These are phyloP conservation scores for Fusarium protoensiforme DNA, from an alignment of 2,329 filamentous ascomycete species.

Conservation along the genomic window DNA sequence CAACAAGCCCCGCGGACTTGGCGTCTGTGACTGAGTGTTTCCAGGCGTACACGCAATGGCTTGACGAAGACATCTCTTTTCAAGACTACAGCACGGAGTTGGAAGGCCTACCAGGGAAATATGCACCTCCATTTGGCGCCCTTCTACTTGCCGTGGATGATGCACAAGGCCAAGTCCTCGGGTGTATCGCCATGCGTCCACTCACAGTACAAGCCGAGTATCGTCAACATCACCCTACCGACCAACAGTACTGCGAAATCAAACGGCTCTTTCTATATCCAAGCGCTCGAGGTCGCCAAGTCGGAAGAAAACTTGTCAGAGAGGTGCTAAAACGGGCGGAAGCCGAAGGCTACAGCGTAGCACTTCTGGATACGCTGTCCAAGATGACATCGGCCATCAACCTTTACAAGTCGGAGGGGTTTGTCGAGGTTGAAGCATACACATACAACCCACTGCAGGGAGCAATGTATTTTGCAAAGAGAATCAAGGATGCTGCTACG, in stretches of 20 bases:
- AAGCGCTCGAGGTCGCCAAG: conserved; percentile 36
- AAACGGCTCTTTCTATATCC: conserved; percentile 45
- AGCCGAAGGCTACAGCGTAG: conserved; percentile 34
- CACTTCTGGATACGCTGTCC: conserved; percentile 40
- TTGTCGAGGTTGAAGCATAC: conserved; percentile 32
- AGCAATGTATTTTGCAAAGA: conserved; percentile 35
- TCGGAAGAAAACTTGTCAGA: conserved; percentile 33
- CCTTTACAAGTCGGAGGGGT: conserved; percentile 41
- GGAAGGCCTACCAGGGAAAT: conserved; percentile 40
- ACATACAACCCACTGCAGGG: conserved; percentile 36
- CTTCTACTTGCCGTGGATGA: conserved; percentile 39
- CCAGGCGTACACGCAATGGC: conserved; percentile 39
- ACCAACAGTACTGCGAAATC: conserved; percentile 37
- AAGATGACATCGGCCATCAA: conserved; percentile 39
- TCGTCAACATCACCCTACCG: neutral
- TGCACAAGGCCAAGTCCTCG: conserved; percentile 29
- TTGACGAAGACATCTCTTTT: conserved; percentile 42
- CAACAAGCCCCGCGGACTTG: conserved; percentile 29
- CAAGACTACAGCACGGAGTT: conserved; percentile 41
- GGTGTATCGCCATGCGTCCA: conserved; percentile 42
- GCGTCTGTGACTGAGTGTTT: conserved; percentile 36
- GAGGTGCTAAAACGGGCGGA: conserved; percentile 26
- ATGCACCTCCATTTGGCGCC: conserved; percentile 38
- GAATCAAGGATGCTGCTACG: neutral
- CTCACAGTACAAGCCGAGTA: conserved; percentile 28